Base-by-base conservation (phyloP, 257 asterid genomes). In the Ligustrum vulgare region DNA sequence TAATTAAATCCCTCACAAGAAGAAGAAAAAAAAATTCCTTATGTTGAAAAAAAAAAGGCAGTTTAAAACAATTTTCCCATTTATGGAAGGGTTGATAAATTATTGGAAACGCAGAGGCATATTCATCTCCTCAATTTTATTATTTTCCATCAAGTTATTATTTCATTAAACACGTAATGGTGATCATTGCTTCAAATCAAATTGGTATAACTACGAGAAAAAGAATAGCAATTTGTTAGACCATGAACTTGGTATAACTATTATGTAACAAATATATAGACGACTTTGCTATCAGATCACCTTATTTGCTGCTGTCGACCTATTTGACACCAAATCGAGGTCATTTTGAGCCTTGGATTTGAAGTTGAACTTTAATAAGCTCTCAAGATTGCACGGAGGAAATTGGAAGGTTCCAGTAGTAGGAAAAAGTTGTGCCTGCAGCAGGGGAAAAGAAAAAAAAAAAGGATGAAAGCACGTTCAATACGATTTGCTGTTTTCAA, bases 321-420 rank as follows among this genome's bases (percentile, higher is more conserved):
- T 33, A 66, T 66, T 37, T 8, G 82, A 35, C 37, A 18, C 8
- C 12, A 39, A 37, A 4, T 36, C 54, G 51, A 72, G 45, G 58
- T 65, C 73, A 71, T 12, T 70, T 49, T 74, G 80, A 51, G 79
- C 22, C 32, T 54, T 56, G 10, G 74, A 56, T 39, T 41, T 66
- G 72, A 65, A 35, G 71, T 81, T 77, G 37, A 77, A 71, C 64
- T 69, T 79, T 43, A 49, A 49, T 36, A 77, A 72, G 66, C 69
- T 64, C 20, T 87, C 88, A 16, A 67, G 79, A 69, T 71, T 71
- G 15, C 80, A 58, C 20, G 80, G 67, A 33, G 83, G 81, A 15
- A 76, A 72, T 16, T 78, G 89, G 75, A 88, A 82, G 11, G 89
- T 83, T 63, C 97, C 97, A 13, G 97, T 91, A 1, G 93, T 91